A percentile compares a stretch with the other conserved stretches of the same genome.
phyloP scores from a whole-genome alignment of 2,329 filamentous ascomycete species.

The Mariannaea sp. region DNA sequence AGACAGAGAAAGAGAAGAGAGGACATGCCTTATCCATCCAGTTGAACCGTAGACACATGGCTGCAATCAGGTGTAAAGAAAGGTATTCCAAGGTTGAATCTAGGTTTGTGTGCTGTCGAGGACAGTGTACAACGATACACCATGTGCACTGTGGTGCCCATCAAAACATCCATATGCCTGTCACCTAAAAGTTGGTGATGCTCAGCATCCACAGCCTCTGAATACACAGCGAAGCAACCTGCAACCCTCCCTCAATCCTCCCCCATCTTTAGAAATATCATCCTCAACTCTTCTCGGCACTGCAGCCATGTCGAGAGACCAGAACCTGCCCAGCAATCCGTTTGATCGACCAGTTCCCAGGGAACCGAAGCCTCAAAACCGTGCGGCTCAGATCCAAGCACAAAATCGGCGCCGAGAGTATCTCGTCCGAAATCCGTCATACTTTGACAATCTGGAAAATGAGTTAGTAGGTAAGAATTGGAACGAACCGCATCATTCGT shows the following conservation, averaged over 20 bases:
- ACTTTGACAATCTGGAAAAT: constrained; percentile 64
- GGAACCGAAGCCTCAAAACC: constrained; percentile 48
- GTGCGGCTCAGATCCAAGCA: constrained; percentile 55
- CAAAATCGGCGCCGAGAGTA: constrained; percentile 82
- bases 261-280: neutral
- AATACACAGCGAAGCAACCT: neutral
- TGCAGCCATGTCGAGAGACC: neutral
- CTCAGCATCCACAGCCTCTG: neutral
- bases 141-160: neutral
- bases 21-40: no score
- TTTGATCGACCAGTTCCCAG: constrained; percentile 50
- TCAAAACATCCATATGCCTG: neutral
- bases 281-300: neutral
- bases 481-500: no score
- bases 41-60: no score
- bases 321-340: neutral
- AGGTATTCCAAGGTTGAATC: neutral
- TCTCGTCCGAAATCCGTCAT: constrained; percentile 72
- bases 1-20: no score
- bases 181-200: neutral
- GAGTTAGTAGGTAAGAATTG: constrained; percentile 57
- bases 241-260: neutral
- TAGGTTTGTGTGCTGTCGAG: neutral
- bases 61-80: no score
- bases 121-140: neutral